phyloP scores from a whole-genome alignment of 345 rosid genomes.

The Gossypium rotundifolium region DNA sequence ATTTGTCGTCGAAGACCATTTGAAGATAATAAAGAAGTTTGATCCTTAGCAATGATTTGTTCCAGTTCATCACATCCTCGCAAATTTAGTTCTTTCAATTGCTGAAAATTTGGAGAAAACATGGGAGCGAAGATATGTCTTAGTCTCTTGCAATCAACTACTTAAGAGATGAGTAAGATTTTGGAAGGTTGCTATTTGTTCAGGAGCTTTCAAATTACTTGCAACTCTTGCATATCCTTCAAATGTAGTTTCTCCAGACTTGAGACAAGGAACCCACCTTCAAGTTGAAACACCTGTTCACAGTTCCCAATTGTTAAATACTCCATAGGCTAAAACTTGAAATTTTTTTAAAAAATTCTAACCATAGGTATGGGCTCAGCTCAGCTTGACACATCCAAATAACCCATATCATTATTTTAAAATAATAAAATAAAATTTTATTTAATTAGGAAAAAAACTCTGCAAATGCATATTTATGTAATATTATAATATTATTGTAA shows the following conservation, averaged over 20 bases:
- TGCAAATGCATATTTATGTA: too few species aligned
- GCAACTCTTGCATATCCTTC: neutral
- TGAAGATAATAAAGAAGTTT: too few species aligned
- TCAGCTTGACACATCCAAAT: too few species aligned
- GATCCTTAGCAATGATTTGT: neutral
- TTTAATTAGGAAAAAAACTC: too few species aligned
- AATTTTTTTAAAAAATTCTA: too few species aligned
- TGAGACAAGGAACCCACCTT: neutral
- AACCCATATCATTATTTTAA: too few species aligned
- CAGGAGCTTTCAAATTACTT: neutral
- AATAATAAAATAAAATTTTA: too few species aligned
- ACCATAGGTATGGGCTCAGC: too few species aligned
- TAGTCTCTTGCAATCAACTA: neutral
- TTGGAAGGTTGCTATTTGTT: neutral
- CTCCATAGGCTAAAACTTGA: neutral
- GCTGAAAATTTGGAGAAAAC: neutral
- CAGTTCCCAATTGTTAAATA: neutral
- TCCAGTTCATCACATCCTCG: neutral
- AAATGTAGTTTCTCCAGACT: neutral
- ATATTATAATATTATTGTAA: too few species aligned
- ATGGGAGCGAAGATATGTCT: neutral
- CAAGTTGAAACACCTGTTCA: neutral
- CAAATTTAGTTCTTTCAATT: neutral
- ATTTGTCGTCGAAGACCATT: too few species aligned
- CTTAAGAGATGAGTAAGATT: neutral